phyloP scores from a whole-genome alignment of 192 early-diverging fungal species.

The Gaertneriomyces semiglobifer region DNA sequence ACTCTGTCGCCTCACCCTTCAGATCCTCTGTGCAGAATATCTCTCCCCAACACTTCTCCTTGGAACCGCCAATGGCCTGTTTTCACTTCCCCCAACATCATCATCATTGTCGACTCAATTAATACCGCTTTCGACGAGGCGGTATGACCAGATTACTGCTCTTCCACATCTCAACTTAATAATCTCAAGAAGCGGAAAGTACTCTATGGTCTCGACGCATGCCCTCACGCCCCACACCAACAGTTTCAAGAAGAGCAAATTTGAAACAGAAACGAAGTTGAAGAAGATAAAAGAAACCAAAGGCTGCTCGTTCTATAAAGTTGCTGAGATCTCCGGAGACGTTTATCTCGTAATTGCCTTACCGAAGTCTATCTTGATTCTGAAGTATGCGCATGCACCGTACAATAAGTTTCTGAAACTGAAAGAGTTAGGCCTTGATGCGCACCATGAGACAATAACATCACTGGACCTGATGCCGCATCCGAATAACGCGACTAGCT shows the following conservation, averaged over 20 bases:
- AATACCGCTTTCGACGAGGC: conserved; percentile 44
- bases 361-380: conserved; percentile 36
- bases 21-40: conserved; percentile 54
- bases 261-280: conserved; percentile 54
- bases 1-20: conserved; percentile 47
- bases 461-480: no score
- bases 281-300: conserved; percentile 55
- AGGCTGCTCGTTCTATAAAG: conserved; percentile 44
- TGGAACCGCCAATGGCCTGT: conserved; percentile 57
- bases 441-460: no score
- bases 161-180: conserved; percentile 48
- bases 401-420: conserved; percentile 57
- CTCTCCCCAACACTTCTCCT: conserved; percentile 48
- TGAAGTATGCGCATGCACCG: conserved; percentile 56
- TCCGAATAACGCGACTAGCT: no score
- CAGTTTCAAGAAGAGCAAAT: conserved; percentile 39
- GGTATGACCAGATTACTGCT: conserved; percentile 49
- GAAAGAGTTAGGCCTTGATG: conserved; percentile 34
- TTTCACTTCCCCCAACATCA: background rate
- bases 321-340: conserved; percentile 26
- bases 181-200: conserved; percentile 53
- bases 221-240: conserved; percentile 38
- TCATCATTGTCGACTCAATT: conserved; percentile 34
- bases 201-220: conserved; percentile 50
- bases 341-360: conserved; percentile 45